phyloP scores from a whole-genome alignment of 2,329 filamentous ascomycete species.

The Calonectria honghensis region DNA sequence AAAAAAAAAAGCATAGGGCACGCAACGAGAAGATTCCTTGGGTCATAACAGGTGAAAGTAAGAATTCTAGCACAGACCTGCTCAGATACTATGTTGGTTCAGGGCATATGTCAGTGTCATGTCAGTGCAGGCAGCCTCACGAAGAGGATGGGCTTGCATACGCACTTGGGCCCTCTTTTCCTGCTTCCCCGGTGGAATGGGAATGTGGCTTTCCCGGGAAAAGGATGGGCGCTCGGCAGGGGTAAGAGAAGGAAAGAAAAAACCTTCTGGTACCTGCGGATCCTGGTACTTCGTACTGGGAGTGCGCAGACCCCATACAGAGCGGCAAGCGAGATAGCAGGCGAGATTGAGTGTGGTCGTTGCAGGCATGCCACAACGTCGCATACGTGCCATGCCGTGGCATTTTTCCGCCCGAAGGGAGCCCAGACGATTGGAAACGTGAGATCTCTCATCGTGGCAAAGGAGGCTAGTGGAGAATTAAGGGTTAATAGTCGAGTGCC shows the following conservation, averaged over 20 bases:
- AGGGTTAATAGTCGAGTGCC: neutral
- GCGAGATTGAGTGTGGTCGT: conserved; percentile 39
- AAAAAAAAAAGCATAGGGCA: conserved; percentile 12
- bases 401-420: conserved; percentile 22
- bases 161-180: neutral
- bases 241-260: conserved; percentile 13
- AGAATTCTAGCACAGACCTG: conserved; percentile 46
- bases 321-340: conserved; percentile 38
- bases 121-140: conserved; percentile 20
- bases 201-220: conserved; percentile 30
- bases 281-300: conserved; percentile 7
- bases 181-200: conserved; percentile 23
- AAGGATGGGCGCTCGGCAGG: conserved; percentile 3
- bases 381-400: neutral
- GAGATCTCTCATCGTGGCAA: conserved; percentile 39
- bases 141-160: neutral
- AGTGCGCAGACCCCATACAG: conserved; percentile 7
- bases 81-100: conserved; percentile 6
- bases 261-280: conserved; percentile 21
- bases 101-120: conserved; percentile 28
- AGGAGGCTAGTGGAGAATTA: conserved; percentile 29
- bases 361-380: conserved; percentile 13
- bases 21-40: conserved; percentile 17
- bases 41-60: conserved; percentile 33
- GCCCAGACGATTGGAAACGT: conserved; percentile 40